phyloP scores from a whole-genome alignment of 2,329 filamentous ascomycete genomes.

The Fonsecaea nubica region DNA sequence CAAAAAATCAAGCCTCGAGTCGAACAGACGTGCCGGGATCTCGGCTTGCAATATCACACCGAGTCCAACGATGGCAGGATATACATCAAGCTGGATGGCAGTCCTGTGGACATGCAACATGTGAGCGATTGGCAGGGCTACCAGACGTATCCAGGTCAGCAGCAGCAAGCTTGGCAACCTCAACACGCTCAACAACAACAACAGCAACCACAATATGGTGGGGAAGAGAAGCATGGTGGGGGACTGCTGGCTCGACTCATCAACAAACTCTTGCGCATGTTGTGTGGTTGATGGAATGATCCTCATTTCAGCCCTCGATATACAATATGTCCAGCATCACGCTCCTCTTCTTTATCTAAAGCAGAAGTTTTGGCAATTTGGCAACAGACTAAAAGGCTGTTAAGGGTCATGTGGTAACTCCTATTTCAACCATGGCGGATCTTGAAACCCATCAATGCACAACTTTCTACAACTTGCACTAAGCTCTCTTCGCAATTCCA shows the following conservation, averaged over 20 bases:
- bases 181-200: constrained; percentile 53
- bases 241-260: constrained; percentile 68
- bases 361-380: neutral
- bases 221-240: constrained; percentile 66
- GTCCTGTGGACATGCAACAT: constrained; percentile 57
- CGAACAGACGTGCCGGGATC: constrained; percentile 81
- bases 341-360: neutral
- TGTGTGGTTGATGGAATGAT: constrained; percentile 18
- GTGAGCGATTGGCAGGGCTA: constrained; percentile 38
- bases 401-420: neutral
- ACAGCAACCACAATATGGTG: constrained; percentile 55
- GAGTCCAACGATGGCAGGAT: constrained; percentile 91
- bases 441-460: neutral
- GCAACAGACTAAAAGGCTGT: neutral
- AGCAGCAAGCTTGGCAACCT: constrained; percentile 47
- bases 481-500: neutral
- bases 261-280: constrained; percentile 56
- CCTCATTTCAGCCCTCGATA: neutral
- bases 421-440: neutral
- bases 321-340: neutral
- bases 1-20: constrained; percentile 97
- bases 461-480: neutral
- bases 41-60: constrained; percentile 81
- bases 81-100: constrained; percentile 83
- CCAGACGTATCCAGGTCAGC: constrained; percentile 49